A percentile compares a stretch with the other conserved stretches of the same genome.
These are phyloP conservation scores for Castanea crenata DNA, from an alignment of 306 rosid genomes.

Conservation along the genomic window DNA sequence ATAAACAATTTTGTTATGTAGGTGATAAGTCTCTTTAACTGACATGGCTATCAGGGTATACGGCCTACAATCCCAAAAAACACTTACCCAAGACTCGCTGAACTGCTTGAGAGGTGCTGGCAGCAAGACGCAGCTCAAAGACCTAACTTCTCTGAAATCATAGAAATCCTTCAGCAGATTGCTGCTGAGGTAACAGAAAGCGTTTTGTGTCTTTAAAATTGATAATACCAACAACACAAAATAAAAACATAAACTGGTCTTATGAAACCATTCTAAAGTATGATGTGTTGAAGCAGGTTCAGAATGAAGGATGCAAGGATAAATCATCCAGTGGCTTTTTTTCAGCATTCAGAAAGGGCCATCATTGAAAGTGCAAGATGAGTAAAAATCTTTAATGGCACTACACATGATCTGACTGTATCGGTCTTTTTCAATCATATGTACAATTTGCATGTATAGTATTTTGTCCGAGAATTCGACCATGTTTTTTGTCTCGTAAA, in stretches of 20 bases:
- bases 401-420: not conserved
- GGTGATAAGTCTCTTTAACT: constrained; percentile 13
- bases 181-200: constrained; percentile 63
- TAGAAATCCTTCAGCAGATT: constrained; percentile 66
- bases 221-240: not conserved
- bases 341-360: constrained; percentile 57
- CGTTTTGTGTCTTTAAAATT: not conserved
- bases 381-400: not conserved
- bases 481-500: not conserved
- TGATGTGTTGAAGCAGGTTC: constrained; percentile 43
- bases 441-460: constrained; percentile 16
- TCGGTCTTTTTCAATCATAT: constrained; percentile 18
- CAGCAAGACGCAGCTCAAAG: constrained; percentile 75
- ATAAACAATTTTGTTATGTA: not conserved
- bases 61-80: constrained; percentile 80
- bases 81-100: constrained; percentile 63
- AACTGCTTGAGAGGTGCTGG: constrained; percentile 90
- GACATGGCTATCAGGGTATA: constrained; percentile 55
- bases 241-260: not conserved
- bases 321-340: constrained; percentile 55
- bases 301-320: constrained; percentile 50
- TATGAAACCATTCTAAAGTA: constrained; percentile 7
- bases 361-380: constrained; percentile 33
- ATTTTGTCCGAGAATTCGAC: not conserved
- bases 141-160: constrained; percentile 71